Percentiles rank a stretch among this genome's conserved stretches.
Evolutionary conservation across 148 eudicot genomes (phyloP).

Genomic region (Dysphania ambrosioides): DNA sequence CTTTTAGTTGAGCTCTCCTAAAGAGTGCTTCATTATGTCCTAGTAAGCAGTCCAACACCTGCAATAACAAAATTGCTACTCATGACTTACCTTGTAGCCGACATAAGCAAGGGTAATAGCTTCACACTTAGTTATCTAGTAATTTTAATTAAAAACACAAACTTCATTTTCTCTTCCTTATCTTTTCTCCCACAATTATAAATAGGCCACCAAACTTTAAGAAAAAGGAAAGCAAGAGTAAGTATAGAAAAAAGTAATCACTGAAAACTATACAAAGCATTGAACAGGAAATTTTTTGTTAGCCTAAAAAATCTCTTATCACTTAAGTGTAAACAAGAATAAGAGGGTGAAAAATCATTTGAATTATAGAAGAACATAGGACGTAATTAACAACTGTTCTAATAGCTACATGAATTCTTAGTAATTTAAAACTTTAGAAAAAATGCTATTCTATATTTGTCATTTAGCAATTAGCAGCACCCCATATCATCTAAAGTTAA

Average conservation of each 20-base stretch:
- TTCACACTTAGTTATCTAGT: neutral
- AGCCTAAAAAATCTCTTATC: too few relatives aligned
- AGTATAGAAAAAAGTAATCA: too few relatives aligned
- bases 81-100: neutral
- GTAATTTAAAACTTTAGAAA: neutral
- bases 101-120: neutral
- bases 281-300: too few relatives aligned
- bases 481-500: neutral
- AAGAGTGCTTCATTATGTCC: conserved; percentile 85
- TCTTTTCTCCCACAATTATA: too few relatives aligned
- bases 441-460: neutral
- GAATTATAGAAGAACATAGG: too few relatives aligned
- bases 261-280: too few relatives aligned
- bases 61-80: conserved; percentile 26
- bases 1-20: conserved; percentile 90
- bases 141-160: too few relatives aligned
- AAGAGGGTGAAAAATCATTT: too few relatives aligned
- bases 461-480: neutral
- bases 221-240: too few relatives aligned
- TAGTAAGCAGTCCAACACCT: conserved; percentile 73
- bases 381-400: neutral
- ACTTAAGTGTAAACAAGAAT: too few relatives aligned
- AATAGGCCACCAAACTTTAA: too few relatives aligned
- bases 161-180: too few relatives aligned
- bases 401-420: neutral